Percentiles rank a stretch among this genome's conserved stretches.
These are phyloP conservation scores for Dioszegia hungarica DNA, from an alignment of 768 basidiomycete species.

Conservation along the genomic window DNA sequence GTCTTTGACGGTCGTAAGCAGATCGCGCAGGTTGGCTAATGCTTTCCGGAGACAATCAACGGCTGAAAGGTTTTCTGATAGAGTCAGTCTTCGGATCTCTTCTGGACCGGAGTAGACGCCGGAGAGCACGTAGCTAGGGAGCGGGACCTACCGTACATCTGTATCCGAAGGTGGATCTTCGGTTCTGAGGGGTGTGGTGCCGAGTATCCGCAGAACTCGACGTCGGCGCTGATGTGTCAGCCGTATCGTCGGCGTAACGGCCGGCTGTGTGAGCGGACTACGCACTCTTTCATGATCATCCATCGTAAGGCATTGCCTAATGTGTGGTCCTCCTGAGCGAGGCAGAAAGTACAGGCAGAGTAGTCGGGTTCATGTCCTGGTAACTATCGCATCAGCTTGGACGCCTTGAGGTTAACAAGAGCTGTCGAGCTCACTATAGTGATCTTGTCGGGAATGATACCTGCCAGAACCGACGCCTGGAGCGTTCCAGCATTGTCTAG, in stretches of 20 bases:
- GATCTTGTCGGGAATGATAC: conserved; percentile 37
- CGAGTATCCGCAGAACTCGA: conserved; percentile 97
- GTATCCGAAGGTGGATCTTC: conserved; percentile 92
- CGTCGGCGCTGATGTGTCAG: conserved; percentile 67
- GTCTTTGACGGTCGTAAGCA: conserved; percentile 67
- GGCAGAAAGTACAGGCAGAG: conserved; percentile 84
- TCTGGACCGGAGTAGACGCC: not conserved
- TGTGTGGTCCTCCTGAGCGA: conserved; percentile 91
- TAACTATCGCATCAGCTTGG: conserved; percentile 53
- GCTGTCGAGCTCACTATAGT: conserved; percentile 34
- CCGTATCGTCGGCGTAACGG: not conserved
- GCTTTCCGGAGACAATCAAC: conserved; percentile 72
- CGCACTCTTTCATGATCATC: conserved; percentile 99
- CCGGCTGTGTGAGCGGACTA: not conserved
- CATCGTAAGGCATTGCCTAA: conserved; percentile 90
- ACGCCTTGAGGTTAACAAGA: not conserved
- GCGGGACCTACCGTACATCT: conserved; percentile 86
- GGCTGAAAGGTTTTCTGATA: conserved; percentile 73
- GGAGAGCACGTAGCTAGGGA: not conserved
- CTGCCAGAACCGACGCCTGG: conserved; percentile 28
- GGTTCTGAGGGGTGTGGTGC: conserved; percentile 96
- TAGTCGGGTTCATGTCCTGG: conserved; percentile 75
- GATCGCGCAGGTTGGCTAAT: conserved; percentile 68
- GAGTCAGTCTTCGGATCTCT: not conserved
- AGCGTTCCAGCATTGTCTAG: conserved; percentile 39